Evolutionary conservation across 495 filamentous ascomycete species (phyloP).

Genomic region (Aspergillus campestris): DNA sequence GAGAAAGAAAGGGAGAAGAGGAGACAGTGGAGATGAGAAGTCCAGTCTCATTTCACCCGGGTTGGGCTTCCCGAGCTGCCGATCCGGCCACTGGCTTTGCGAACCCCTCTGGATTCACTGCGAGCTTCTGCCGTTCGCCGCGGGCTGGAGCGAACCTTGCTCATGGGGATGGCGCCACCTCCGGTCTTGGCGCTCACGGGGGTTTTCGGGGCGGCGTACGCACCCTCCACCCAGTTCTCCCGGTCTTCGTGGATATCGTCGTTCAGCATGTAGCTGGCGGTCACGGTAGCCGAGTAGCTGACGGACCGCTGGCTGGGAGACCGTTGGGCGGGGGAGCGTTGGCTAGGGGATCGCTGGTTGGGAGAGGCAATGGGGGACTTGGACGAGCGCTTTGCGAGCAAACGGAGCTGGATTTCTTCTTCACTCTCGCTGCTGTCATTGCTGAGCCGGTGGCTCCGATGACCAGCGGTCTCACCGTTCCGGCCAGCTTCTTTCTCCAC

Average conservation of each 20-base stretch:
- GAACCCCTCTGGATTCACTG: slow-evolving; percentile 56
- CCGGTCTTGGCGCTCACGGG: slow-evolving; percentile 53
- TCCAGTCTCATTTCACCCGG: slow-evolving; percentile 18
- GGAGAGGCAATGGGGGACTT: slow-evolving; percentile 39
- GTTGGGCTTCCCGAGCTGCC: slow-evolving; percentile 57
- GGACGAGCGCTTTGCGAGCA: slow-evolving; percentile 54
- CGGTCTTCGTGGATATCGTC: slow-evolving; percentile 38
- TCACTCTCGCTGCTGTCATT: slow-evolving; percentile 59
- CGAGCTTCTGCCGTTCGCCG: slow-evolving; percentile 48
- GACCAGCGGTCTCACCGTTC: slow-evolving; percentile 32
- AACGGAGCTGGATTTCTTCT: slow-evolving; percentile 66
- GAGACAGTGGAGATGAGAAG: not conserved
- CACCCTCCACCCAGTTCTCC: slow-evolving; percentile 37
- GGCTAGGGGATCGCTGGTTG: slow-evolving; percentile 40
- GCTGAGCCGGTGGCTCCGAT: slow-evolving; percentile 26
- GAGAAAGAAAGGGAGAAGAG: slow-evolving; percentile 6
- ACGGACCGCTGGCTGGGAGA: slow-evolving; percentile 37
- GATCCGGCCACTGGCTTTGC: slow-evolving; percentile 90
- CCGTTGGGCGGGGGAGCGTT: slow-evolving; percentile 1
- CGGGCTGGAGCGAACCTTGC: slow-evolving; percentile 66
- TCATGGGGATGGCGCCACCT: slow-evolving; percentile 55
- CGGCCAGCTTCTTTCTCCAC: slow-evolving; percentile 26
- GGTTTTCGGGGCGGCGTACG: slow-evolving; percentile 50
- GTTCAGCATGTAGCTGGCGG: slow-evolving; percentile 34
- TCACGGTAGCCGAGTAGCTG: slow-evolving; percentile 41